These are phyloP conservation scores for Dissophora globulifera DNA, from an alignment of 192 early-diverging fungal genomes.

Conservation along the genomic window DNA sequence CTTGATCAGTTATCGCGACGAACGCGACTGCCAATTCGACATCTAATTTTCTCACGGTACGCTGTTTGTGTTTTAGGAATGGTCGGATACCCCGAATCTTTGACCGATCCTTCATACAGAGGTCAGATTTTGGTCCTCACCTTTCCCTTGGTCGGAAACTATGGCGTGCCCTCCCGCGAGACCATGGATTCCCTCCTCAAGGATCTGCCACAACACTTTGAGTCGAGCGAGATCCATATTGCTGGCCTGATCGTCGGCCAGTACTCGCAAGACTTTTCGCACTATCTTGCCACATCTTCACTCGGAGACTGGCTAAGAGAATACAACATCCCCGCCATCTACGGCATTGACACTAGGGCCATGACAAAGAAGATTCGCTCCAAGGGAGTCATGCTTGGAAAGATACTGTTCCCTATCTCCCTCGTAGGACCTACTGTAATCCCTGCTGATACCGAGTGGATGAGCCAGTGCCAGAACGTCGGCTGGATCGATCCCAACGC, in stretches of 20 bases:
- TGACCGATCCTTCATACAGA: constrained; percentile 98
- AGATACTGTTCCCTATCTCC: constrained; percentile 86
- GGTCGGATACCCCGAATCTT: constrained; percentile 99
- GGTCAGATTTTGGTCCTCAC: constrained; percentile 98
- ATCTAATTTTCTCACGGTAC: too few relatives aligned
- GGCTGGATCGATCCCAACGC: constrained; percentile 94
- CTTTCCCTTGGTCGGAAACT: constrained; percentile 98
- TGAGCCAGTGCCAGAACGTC: constrained; percentile 81
- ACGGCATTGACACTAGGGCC: constrained; percentile 95
- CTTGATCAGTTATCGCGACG: too few relatives aligned
- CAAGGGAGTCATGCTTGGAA: constrained; percentile 89
- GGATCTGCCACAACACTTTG: constrained; percentile 93
- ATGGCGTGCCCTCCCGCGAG: constrained; percentile 93
- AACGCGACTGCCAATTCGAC: too few relatives aligned
- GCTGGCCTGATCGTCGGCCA: constrained; percentile 92
- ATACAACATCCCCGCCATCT: constrained; percentile 90
- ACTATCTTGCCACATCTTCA: constrained; percentile 89
- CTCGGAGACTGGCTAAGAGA: constrained; percentile 92
- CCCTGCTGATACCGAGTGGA: constrained; percentile 61
- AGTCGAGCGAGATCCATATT: constrained; percentile 94
- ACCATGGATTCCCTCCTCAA: constrained; percentile 86
- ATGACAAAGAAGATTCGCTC: constrained; percentile 97
- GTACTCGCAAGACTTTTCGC: constrained; percentile 92
- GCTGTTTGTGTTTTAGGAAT: constrained; percentile 68
- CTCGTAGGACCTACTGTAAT: constrained; percentile 58